Base-by-base conservation (phyloP, 108 stramenopile genomes). In the Cyclotella kingstonii region DNA sequence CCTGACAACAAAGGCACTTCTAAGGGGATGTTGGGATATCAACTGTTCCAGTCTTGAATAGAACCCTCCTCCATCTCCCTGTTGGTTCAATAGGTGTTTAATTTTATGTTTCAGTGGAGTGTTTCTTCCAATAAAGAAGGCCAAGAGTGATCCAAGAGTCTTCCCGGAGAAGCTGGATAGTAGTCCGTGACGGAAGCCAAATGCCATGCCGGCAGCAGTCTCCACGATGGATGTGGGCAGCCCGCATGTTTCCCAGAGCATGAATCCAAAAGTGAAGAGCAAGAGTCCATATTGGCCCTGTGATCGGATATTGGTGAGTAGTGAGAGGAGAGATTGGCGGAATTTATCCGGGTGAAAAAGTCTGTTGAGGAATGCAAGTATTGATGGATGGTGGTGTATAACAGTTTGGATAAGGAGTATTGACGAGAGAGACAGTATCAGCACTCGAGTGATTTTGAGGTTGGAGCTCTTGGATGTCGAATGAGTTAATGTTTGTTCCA, bases 201-300 rank as follows among this genome's bases (percentile, higher is more conserved):
- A 76, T 23, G 74, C 74, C 62, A 70, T 64, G 0, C 54, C 74
- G 1, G 74, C 74, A 0, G 74, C 68, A 0, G 68, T 57, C 50
- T 76, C 74, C 4, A 76, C 68, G 0, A 70, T 54, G 4, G 70
- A 71, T 25, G 74, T 76, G 46, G 74, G 68, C 18, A 76, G 35
- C 3, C 74, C 74, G 46, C 61, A 71, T 5, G 34, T 43, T 51
- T 71, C 70, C 61, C 61, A 71, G 4, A 71, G 21, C 3, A 54
- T 19, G 25, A 71, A 71, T 2, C 60, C 61, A 0, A 63, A 0
- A 2, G 61, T 42, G 56, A 63, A 71, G 1, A 50, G 22, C 8
- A 50, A 0, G 7, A 71, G 52, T 19, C 70, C 70, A 4, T 28
- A 34, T 27, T 53, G 4, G 0, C 70, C 70, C 19, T 25, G 18